A percentile compares a stretch with the other conserved stretches of the same genome.
These are phyloP conservation scores for Camellia japonica DNA, from an alignment of 148 eudicot genomes.

Conservation along the genomic window DNA sequence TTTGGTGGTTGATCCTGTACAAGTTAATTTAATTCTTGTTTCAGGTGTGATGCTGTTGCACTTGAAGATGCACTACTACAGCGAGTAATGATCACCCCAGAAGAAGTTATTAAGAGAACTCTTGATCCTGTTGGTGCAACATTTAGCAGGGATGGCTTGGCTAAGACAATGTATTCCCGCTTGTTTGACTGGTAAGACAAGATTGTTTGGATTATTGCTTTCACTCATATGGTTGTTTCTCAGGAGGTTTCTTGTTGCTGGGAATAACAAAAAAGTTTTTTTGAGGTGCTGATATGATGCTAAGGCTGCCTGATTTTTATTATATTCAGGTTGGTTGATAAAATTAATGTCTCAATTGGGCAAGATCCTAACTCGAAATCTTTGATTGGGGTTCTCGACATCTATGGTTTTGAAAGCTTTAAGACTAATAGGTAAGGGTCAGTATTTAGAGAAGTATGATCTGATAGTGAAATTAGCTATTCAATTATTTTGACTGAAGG, in stretches of 20 bases:
- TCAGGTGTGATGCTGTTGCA: conserved; percentile 65
- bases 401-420: conserved; percentile 99
- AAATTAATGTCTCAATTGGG: conserved; percentile 86
- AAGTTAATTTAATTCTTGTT: conserved; percentile 10
- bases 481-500: conserved; percentile 15
- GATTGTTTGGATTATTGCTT: conserved; percentile 6
- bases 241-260: not conserved
- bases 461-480: not conserved
- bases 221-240: not conserved
- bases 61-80: conserved; percentile 78
- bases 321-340: conserved; percentile 82
- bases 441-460: conserved; percentile 1
- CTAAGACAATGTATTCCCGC: conserved; percentile 85
- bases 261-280: not conserved
- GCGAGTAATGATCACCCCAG: conserved; percentile 92
- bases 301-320: conserved; percentile 15
- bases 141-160: conserved; percentile 82
- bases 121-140: conserved; percentile 75
- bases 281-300: conserved; percentile 12
- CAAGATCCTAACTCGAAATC: conserved; percentile 87
- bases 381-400: conserved; percentile 97
- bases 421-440: conserved; percentile 73
- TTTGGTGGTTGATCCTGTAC: conserved; percentile 9
- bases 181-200: conserved; percentile 79
- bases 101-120: conserved; percentile 82